These are phyloP conservation scores for Lyophyllum atratum DNA, from an alignment of 768 basidiomycete species.

Conservation along the genomic window DNA sequence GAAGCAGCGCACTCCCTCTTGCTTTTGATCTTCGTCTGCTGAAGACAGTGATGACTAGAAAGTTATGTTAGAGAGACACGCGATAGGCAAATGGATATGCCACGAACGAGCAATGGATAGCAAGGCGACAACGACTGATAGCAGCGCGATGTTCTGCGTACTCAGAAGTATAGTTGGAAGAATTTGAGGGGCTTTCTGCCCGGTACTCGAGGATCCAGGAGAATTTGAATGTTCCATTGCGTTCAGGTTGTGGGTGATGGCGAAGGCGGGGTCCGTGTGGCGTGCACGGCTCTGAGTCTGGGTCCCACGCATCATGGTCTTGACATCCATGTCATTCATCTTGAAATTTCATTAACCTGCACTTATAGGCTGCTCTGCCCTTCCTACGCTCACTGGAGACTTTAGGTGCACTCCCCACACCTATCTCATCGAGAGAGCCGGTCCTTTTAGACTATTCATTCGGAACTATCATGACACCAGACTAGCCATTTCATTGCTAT, in stretches of 20 bases:
- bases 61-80: not conserved
- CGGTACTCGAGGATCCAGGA: not conserved
- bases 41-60: slow-evolving; percentile 46
- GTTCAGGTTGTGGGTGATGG: not conserved
- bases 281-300: too few relatives aligned
- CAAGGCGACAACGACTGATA: slow-evolving; percentile 14
- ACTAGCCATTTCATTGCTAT: too few relatives aligned
- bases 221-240: not conserved
- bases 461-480: too few relatives aligned
- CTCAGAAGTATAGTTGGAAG: not conserved
- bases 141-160: slow-evolving; percentile 3
- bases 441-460: too few relatives aligned
- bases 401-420: too few relatives aligned
- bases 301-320: not conserved
- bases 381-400: too few relatives aligned
- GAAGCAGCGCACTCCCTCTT: slow-evolving; percentile 62
- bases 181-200: not conserved
- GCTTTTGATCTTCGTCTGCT: slow-evolving; percentile 44
- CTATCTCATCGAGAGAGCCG: too few relatives aligned
- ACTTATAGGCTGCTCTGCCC: too few relatives aligned
- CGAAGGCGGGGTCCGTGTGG: not conserved
- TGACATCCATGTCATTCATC: too few relatives aligned
- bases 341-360: too few relatives aligned
- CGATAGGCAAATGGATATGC: not conserved
- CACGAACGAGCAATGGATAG: slow-evolving; percentile 12